These are phyloP conservation scores for Asterella californica DNA, from an alignment of 225 moss, liverwort and hornwort species.

Conservation along the genomic window DNA sequence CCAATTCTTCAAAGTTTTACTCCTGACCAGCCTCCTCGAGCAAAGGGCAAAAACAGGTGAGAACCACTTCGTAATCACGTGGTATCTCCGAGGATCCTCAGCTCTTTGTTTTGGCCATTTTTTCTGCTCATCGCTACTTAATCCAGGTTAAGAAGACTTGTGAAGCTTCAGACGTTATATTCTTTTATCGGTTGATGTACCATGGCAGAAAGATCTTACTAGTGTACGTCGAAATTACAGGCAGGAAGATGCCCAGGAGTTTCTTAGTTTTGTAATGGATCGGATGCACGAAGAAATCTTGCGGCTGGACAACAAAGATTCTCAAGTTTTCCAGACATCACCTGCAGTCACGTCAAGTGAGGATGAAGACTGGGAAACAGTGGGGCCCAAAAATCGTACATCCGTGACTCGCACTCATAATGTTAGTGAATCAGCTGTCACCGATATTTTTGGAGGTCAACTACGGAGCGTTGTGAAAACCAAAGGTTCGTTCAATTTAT, in stretches of 20 bases:
- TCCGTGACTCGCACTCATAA: constrained; percentile 85
- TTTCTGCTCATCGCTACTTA: background rate
- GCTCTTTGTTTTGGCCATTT: background rate
- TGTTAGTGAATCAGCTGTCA: constrained; percentile 74
- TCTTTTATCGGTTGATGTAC: background rate
- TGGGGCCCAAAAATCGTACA: constrained; percentile 90
- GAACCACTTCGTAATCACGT: background rate
- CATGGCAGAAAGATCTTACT: background rate
- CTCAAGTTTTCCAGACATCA: constrained; percentile 45
- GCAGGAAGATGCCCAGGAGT: constrained; percentile 99
- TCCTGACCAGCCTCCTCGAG: constrained; percentile 80
- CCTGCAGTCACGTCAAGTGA: constrained; percentile 47
- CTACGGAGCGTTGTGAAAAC: constrained; percentile 88
- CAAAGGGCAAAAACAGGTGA: constrained; percentile 70
- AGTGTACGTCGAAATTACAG: constrained; percentile 32
- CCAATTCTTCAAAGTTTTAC: constrained; percentile 78
- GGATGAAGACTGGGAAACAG: constrained; percentile 97
- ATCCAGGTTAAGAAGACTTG: background rate
- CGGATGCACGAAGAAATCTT: constrained; percentile 94
- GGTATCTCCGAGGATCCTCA: background rate
- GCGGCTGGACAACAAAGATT: constrained; percentile 68
- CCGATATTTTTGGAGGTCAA: constrained; percentile 94
- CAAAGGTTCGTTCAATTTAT: constrained; percentile 49
- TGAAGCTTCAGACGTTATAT: background rate
- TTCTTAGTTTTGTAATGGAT: constrained; percentile 87